A percentile compares a stretch with the other conserved stretches of the same genome.
phyloP scores from a whole-genome alignment of 2,329 filamentous ascomycete species.

The Xylaria polymorpha region DNA sequence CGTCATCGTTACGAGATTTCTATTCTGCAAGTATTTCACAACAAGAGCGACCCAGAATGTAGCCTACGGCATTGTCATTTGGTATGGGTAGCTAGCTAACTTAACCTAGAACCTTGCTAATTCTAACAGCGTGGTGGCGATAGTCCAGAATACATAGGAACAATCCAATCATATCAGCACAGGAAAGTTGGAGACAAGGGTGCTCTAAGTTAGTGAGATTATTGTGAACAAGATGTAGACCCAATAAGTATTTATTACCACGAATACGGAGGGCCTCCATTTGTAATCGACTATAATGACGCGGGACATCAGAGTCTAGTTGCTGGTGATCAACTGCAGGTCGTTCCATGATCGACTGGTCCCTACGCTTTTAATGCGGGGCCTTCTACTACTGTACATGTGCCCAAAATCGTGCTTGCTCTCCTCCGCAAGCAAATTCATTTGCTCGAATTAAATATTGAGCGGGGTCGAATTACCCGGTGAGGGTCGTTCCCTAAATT shows the following conservation, averaged over 20 bases:
- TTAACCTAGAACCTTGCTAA: constrained; percentile 1
- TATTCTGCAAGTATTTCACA: constrained; percentile 18
- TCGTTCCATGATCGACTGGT: constrained; percentile 5
- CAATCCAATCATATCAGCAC: constrained; percentile 9
- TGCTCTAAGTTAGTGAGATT: not conserved
- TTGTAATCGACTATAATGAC: constrained; percentile 1
- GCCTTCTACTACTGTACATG: not conserved
- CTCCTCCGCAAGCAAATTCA: constrained; percentile 10
- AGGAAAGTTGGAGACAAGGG: not conserved
- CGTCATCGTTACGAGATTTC: constrained; percentile 7
- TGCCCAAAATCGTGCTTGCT: constrained; percentile 15
- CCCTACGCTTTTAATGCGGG: constrained; percentile 15
- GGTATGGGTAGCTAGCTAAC: not conserved
- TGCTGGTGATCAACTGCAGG: constrained; percentile 12
- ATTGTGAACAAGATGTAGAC: constrained; percentile 7
- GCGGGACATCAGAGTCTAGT: not conserved
- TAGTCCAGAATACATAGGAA: constrained; percentile 11
- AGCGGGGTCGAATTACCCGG: constrained; percentile 15
- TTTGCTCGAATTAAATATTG: constrained; percentile 14
- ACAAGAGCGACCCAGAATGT: constrained; percentile 5
- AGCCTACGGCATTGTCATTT: constrained; percentile 3
- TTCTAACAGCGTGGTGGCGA: constrained; percentile 25
- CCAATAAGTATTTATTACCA: constrained; percentile 22
- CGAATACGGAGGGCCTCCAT: not conserved
- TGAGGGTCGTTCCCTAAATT: constrained; percentile 17